phyloP scores from a whole-genome alignment of 768 basidiomycete genomes.

The Phylloporus scabripes region DNA sequence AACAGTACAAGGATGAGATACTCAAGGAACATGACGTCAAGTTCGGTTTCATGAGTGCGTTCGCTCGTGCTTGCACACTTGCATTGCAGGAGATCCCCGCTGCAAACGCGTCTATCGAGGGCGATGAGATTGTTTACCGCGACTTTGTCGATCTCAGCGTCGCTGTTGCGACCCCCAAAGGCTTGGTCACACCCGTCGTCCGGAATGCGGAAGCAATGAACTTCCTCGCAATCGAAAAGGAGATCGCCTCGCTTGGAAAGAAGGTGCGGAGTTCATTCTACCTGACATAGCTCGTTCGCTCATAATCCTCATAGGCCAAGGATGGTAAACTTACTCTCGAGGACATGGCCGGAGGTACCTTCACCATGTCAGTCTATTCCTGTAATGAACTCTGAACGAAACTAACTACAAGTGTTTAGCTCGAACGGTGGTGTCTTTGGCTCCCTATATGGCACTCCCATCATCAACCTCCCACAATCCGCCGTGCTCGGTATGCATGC shows the following conservation, averaged over 20 bases:
- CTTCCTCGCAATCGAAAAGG: slow-evolving; percentile 89
- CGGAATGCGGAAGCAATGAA: slow-evolving; percentile 84
- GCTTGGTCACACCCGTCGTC: slow-evolving; percentile 93
- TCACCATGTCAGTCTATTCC: slow-evolving; percentile 75
- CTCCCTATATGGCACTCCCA: slow-evolving; percentile 95
- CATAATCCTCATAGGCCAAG: slow-evolving; percentile 49
- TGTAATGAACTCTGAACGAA: neutral
- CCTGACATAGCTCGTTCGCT: slow-evolving; percentile 4
- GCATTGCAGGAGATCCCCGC: slow-evolving; percentile 89
- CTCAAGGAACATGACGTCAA: slow-evolving; percentile 93
- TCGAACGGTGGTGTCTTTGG: slow-evolving; percentile 99
- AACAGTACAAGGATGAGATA: slow-evolving; percentile 87
- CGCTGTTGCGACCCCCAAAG: slow-evolving; percentile 96
- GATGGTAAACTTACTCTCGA: slow-evolving; percentile 94
- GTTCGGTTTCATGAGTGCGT: slow-evolving; percentile 97
- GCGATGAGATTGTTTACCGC: slow-evolving; percentile 87
- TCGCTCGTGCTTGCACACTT: slow-evolving; percentile 79
- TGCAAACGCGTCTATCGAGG: slow-evolving; percentile 93
- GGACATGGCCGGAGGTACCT: slow-evolving; percentile 98
- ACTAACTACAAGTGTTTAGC: slow-evolving; percentile 36
- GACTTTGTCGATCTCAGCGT: slow-evolving; percentile 94
- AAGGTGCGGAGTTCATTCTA: slow-evolving; percentile 46
- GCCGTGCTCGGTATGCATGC: slow-evolving; percentile 97
- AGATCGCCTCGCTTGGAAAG: slow-evolving; percentile 85
- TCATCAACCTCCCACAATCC: slow-evolving; percentile 94